Base-by-base conservation (phyloP, 208 protist genomes). In the Endotrypanum monterogeii region DNA sequence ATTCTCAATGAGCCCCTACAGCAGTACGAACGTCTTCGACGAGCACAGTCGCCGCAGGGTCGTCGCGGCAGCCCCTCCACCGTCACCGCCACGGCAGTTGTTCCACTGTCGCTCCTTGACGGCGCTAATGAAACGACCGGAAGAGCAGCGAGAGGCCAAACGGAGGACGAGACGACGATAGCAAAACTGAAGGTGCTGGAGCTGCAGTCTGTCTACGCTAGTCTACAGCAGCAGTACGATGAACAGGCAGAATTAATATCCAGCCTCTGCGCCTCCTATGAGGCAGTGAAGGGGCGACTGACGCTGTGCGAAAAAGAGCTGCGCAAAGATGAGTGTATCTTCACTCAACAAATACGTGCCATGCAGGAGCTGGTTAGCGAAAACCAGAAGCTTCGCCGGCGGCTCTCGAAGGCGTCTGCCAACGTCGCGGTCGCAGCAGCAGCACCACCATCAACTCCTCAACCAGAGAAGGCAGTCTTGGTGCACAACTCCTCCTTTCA, bases 1-100 rank as follows among this genome's bases (percentile, higher is more conserved):
- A 91, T 99, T 63, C 57, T 96, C 48, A 98, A 98, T 63, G 84
- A 74, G 16, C 90, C 93, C 0, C 28, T 89, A 8, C 80, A 74
- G 41, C 70, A 88, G 71, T 91, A 86, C 73, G 79, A 85, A 25
- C 76, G 78, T 3, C 71, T 87, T 46, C 76, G 74, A 44, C 71
- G 66, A 46, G 70, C 39, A 7, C 79, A 83, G 70, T 76, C 69
- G 32, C 71, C 76, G 39, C 35, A 16, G 32, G 32, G 60, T 11
- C 46, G 28, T 28, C 71, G 58, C 2, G 23, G 37, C 30, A 58
- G 41, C 50, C 16, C 23, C 50, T 37, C 60, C 23, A 16, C 44
- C 58, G 61, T 23, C 12, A 39, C 25, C 41, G 41, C n/a, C 39
- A 50, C 35, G 5, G 37, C 25, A 9, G 57, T 74, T 30, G 32